Conservation (phyloP, 805 yeast species). For the Teunomyces kruisii region DNA sequence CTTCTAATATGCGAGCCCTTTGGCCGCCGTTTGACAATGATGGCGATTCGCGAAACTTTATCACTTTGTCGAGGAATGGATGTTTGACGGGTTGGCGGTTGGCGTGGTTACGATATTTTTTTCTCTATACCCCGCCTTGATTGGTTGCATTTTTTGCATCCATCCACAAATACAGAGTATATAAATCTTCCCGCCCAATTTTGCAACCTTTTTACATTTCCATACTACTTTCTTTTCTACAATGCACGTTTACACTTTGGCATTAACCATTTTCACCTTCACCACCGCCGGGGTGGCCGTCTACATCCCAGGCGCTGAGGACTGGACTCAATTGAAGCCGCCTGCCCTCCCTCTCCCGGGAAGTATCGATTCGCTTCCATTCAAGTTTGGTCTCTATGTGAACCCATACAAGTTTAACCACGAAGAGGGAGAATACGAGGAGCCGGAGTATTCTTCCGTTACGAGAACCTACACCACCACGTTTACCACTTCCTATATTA, state of each 20-base stretch:
- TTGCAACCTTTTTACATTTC: background rate
- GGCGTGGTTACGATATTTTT: background rate
- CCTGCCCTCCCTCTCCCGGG: constrained; percentile 12
- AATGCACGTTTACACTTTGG: background rate
- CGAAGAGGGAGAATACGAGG: constrained; percentile 19
- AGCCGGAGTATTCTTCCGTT: constrained; percentile 14
- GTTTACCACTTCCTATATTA: constrained; percentile 14
- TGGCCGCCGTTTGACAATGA: too few relatives aligned
- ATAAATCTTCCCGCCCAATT: background rate
- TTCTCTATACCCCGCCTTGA: background rate
- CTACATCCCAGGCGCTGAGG: constrained; percentile 27
- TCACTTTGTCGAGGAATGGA: too few relatives aligned
- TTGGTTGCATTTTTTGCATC: constrained; percentile 2
- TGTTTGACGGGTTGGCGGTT: too few relatives aligned
- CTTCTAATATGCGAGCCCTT: too few relatives aligned
- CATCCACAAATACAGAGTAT: background rate
- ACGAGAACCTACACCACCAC: constrained; percentile 10
- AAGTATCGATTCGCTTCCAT: constrained; percentile 28
- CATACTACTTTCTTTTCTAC: background rate
- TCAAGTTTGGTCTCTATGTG: constrained; percentile 36
- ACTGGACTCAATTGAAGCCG: constrained; percentile 36
- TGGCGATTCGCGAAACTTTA: too few relatives aligned
- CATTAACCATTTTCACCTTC: background rate
- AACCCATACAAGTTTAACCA: constrained; percentile 20
- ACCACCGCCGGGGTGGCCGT: background rate